These are phyloP conservation scores for Melastoma candidum DNA, from an alignment of 441 rosid species.

Conservation along the genomic window DNA sequence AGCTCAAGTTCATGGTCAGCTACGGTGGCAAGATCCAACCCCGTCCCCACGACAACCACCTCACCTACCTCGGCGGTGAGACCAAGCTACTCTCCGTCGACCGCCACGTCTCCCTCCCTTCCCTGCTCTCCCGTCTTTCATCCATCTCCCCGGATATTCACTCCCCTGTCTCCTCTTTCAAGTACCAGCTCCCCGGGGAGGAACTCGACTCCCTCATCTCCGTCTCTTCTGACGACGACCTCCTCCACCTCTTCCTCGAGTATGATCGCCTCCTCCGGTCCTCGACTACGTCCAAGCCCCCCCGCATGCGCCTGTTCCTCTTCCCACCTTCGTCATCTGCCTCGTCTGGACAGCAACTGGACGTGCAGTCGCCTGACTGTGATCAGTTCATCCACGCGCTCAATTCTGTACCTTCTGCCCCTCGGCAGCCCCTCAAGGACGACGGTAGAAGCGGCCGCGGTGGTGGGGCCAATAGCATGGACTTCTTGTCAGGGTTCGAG, in stretches of 20 bases:
- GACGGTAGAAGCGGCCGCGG: too few relatives aligned
- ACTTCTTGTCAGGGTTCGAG: conserved; percentile 67
- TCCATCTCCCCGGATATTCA: conserved; percentile 16
- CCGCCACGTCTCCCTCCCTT: conserved; percentile 1
- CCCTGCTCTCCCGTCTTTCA: conserved; percentile 1
- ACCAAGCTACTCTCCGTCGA: conserved; percentile 8
- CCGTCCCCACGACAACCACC: conserved; percentile 8
- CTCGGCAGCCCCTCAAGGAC: too few relatives aligned
- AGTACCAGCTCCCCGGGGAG: conserved; percentile 85
- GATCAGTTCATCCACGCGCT: too few relatives aligned
- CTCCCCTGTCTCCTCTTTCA: conserved; percentile 44
- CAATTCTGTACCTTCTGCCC: too few relatives aligned
- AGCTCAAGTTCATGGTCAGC: conserved; percentile 29
- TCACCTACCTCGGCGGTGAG: conserved; percentile 5
- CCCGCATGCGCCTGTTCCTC: conserved; percentile 71
- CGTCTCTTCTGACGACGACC: conserved; percentile 79
- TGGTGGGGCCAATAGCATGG: conserved; percentile 25
- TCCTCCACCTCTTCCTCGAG: conserved; percentile 86
- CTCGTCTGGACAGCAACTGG: conserved; percentile 26
- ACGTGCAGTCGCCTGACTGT: conserved; percentile 15
- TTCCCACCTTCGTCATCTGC: conserved; percentile 47
- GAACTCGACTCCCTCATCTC: conserved; percentile 88
- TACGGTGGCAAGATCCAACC: conserved; percentile 10
- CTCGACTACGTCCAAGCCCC: conserved; percentile 43
- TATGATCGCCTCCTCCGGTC: conserved; percentile 62